Evolutionary conservation across 1,284 basidiomycete genomes (phyloP).

Genomic region (Pholiota adiposa): DNA sequence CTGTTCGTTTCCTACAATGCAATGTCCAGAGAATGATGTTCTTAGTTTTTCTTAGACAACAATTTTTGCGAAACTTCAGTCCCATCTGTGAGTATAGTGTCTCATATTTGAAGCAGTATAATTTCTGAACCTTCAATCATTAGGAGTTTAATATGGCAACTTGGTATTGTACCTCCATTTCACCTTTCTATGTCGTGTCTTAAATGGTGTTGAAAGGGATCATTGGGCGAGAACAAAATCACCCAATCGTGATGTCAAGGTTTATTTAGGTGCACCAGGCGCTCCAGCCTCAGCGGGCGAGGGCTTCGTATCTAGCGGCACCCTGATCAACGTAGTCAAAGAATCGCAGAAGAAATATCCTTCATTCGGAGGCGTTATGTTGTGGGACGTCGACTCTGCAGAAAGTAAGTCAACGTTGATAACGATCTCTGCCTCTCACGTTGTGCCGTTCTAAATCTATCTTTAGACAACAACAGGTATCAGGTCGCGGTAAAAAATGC

Average conservation of each 20-base stretch:
- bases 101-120: neutral
- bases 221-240: constrained; percentile 60
- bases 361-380: constrained; percentile 73
- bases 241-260: constrained; percentile 60
- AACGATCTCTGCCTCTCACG: neutral
- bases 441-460: constrained; percentile 9
- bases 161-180: constrained; percentile 42
- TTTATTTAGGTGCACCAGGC: constrained; percentile 65
- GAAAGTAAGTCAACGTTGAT: constrained; percentile 44
- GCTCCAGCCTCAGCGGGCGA: constrained; percentile 57
- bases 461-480: constrained; percentile 58
- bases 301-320: constrained; percentile 52
- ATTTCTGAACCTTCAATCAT: neutral
- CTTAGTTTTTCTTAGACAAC: constrained; percentile 44
- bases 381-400: constrained; percentile 75
- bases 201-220: constrained; percentile 41
- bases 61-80: constrained; percentile 58
- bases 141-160: constrained; percentile 57
- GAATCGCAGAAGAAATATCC: constrained; percentile 66
- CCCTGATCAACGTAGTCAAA: constrained; percentile 52
- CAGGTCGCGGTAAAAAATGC: constrained; percentile 66
- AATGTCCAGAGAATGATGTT: neutral
- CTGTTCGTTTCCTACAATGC: constrained; percentile 14
- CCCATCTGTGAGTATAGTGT: constrained; percentile 37
- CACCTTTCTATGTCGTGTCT: neutral